Base-by-base conservation (phyloP, 805 yeast species). In the Alloascoidea africana region DNA sequence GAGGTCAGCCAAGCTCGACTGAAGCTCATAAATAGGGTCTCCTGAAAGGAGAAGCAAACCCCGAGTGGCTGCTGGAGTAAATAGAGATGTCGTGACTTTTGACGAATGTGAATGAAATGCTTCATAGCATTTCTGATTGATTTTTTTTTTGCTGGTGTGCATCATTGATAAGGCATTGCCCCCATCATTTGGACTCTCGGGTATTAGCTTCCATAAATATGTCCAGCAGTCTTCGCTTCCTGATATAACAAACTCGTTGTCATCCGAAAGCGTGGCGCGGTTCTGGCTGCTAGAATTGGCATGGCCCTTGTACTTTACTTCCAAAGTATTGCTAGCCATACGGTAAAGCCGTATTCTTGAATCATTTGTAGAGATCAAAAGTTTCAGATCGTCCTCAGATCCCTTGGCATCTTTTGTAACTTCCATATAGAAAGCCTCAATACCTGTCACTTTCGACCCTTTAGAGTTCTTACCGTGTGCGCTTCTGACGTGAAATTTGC, bases 211-310 rank as follows among this genome's bases (percentile, higher is more conserved):
- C 97, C 97, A 89, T 8, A 83, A 59, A 50, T 86, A 87, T 11
- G 82, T 71, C 74, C 86, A 75, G 46, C 82, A 84, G 56, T 87
- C 91, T 52, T 87, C 96, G 8, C 93, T 80, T 0, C 94, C 94
- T 4, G 81, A 65, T 5, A 86, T 65, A 4, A 86, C 66, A 48
- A 70, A 71, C 8, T 58, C 49, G 37, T 63, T 57, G 46, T 75
- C 76, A 38, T 73, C 84, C 16, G 76, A 70, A 2, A 70, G 50
- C 0, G 70, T 56, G 0, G 95, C 95, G 8, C 64, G 63, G 37
- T 81, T 79, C 32, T 83, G 85, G 3, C 89, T 72, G 35, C 76
- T 70, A 38, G 67, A 68, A 53, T 84, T 85, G 23, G 71, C 67
- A 39, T 71, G 66, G 0, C 96, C 97, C 45, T 74, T 79, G 53